A percentile compares a stretch with the other conserved stretches of the same genome.
These are phyloP conservation scores for Metschnikowia bowlesiae DNA, from an alignment of 805 yeast genomes.

Conservation along the genomic window DNA sequence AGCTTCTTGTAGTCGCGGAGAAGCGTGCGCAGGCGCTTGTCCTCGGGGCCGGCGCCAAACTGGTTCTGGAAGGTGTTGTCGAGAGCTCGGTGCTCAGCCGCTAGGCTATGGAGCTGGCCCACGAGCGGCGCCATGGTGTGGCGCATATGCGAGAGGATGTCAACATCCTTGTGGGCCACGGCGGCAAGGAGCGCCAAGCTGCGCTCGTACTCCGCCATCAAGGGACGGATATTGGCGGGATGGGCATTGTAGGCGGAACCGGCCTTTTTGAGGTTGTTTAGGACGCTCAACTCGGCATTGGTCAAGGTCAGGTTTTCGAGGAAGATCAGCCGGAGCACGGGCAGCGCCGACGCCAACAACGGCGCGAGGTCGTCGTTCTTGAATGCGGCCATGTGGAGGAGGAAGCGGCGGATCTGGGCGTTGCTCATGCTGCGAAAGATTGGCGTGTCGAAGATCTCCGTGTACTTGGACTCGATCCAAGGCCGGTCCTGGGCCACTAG, in stretches of 20 bases:
- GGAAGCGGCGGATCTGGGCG: conserved; percentile 16
- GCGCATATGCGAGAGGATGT: conserved; percentile 1
- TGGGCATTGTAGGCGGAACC: conserved; percentile 18
- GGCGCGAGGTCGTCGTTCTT: conserved; percentile 25
- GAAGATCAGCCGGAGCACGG: conserved; percentile 33
- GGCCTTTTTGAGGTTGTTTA: conserved; percentile 20
- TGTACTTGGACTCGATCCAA: conserved; percentile 16
- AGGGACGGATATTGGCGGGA: conserved; percentile 15
- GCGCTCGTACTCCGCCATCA: conserved; percentile 8
- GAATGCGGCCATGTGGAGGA: conserved; percentile 15
- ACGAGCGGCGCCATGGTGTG: conserved; percentile 9
- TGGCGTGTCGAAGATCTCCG: conserved; percentile 8
- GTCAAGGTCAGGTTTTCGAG: conserved; percentile 24
- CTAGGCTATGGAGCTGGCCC: conserved; percentile 6
- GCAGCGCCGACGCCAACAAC: conserved; percentile 26
- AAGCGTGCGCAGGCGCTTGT: conserved; percentile 8
- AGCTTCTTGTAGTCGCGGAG: conserved; percentile 16
- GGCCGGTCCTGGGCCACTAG: conserved; percentile 14
- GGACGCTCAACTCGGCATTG: conserved; percentile 23
- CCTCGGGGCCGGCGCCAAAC: conserved; percentile 4
- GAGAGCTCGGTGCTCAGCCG: conserved; percentile 11
- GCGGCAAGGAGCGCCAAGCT: background rate
- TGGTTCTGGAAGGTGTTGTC: conserved; percentile 13
- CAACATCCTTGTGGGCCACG: conserved; percentile 5
- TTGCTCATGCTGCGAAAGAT: conserved; percentile 8